These are phyloP conservation scores for Prunus yedoensis DNA, from an alignment of 331 rosid genomes.

Conservation along the genomic window DNA sequence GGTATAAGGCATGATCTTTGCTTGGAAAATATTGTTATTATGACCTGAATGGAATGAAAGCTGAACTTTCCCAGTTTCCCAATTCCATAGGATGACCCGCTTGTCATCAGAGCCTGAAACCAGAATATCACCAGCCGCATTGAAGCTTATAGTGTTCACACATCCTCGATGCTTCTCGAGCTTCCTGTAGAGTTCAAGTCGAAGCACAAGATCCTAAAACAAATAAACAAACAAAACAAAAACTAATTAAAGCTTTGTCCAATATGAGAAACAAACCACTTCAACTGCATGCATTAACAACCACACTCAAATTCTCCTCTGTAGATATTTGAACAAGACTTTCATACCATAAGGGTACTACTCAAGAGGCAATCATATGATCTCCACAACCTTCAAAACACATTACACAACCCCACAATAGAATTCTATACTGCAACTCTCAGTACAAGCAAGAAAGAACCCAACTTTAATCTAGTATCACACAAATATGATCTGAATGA, in stretches of 20 bases:
- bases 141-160: conserved; percentile 85
- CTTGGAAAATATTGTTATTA: conserved; percentile 72
- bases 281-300: background rate
- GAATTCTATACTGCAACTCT: background rate
- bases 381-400: background rate
- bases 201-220: conserved; percentile 76
- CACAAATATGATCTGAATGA: background rate
- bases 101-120: conserved; percentile 83
- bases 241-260: background rate
- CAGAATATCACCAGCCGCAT: conserved; percentile 62
- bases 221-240: background rate
- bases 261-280: background rate
- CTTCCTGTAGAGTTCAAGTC: conserved; percentile 62
- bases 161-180: conserved; percentile 75
- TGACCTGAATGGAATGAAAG: conserved; percentile 70
- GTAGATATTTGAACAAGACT: background rate
- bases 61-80: conserved; percentile 55
- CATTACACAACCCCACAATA: background rate
- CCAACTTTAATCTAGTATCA: background rate
- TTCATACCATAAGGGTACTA: background rate
- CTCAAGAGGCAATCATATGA: background rate
- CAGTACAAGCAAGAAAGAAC: background rate
- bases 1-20: conserved; percentile 72
- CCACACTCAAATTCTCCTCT: background rate
- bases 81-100: conserved; percentile 78